Evolutionary conservation across 805 yeast species (phyloP).

Genomic region (Saturnispora quitensis): DNA sequence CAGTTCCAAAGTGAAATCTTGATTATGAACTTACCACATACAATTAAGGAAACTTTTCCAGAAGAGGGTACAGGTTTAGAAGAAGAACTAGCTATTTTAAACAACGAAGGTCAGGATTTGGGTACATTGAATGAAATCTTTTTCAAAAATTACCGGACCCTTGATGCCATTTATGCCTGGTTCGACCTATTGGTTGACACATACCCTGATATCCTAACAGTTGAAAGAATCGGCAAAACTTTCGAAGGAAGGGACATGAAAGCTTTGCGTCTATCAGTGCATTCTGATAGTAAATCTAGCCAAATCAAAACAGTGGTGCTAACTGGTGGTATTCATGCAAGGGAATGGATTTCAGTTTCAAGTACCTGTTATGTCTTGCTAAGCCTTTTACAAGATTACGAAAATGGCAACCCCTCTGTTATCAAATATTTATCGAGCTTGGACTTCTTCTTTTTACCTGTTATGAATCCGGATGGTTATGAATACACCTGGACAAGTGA

Average conservation of each 20-base stretch:
- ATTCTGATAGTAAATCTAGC: constrained; percentile 24
- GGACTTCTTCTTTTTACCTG: constrained; percentile 73
- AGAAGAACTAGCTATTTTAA: neutral
- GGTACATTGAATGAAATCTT: constrained; percentile 38
- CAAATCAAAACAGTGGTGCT: constrained; percentile 55
- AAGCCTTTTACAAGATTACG: constrained; percentile 40
- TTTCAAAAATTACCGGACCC: constrained; percentile 60
- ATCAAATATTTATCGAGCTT: constrained; percentile 43
- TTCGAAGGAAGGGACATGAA: constrained; percentile 64
- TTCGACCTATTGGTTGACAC: constrained; percentile 48
- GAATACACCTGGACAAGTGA: constrained; percentile 72
- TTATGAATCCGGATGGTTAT: constrained; percentile 88
- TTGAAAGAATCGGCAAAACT: constrained; percentile 68
- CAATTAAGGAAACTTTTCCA: constrained; percentile 49
- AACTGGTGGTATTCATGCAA: constrained; percentile 79
- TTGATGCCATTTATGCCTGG: constrained; percentile 67
- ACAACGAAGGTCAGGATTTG: neutral
- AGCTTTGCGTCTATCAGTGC: constrained; percentile 54
- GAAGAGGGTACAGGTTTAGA: constrained; percentile 4
- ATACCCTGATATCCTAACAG: constrained; percentile 52
- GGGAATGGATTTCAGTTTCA: constrained; percentile 82
- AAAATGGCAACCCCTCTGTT: constrained; percentile 31
- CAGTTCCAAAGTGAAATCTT: constrained; percentile 31
- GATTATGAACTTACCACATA: constrained; percentile 48
- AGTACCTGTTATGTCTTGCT: constrained; percentile 51